Percentiles rank a stretch among this genome's conserved stretches.
Conservation (phyloP, 768 basidiomycete genomes). For the Hortiboletus campestris region DNA sequence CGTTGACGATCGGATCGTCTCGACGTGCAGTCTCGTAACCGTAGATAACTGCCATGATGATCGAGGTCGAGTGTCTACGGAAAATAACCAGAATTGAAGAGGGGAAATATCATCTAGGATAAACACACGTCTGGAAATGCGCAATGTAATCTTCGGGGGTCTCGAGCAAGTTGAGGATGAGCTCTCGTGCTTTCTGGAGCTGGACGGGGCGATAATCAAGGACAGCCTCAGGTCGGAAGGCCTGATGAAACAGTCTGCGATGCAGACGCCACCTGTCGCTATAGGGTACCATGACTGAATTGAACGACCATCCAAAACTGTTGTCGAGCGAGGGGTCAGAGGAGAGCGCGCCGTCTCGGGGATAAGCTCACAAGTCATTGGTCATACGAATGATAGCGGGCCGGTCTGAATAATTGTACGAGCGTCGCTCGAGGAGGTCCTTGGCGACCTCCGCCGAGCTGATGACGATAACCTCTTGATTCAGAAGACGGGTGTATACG, state of each 20-base stretch:
- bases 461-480: slow-evolving; percentile 38
- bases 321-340: neutral
- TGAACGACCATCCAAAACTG: slow-evolving; percentile 32
- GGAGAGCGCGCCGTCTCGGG: neutral
- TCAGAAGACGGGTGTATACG: slow-evolving; percentile 37
- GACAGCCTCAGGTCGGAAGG: slow-evolving; percentile 23
- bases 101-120: neutral
- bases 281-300: slow-evolving; percentile 29
- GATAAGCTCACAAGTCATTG: slow-evolving; percentile 27
- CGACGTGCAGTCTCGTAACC: slow-evolving; percentile 26
- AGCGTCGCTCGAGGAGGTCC: slow-evolving; percentile 46
- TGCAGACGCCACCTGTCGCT: slow-evolving; percentile 30
- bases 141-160: slow-evolving; percentile 12
- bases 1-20: slow-evolving; percentile 26
- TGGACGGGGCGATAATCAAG: slow-evolving; percentile 22
- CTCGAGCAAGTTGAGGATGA: slow-evolving; percentile 26
- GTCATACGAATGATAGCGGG: slow-evolving; percentile 30
- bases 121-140: slow-evolving; percentile 28
- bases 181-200: slow-evolving; percentile 25
- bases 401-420: slow-evolving; percentile 45
- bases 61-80: slow-evolving; percentile 23
- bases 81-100: neutral
- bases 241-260: slow-evolving; percentile 28
- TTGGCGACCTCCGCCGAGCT: slow-evolving; percentile 38
- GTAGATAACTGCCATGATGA: slow-evolving; percentile 33